Conservation (phyloP, 768 basidiomycete species). For the Mycena rebaudengoi region DNA sequence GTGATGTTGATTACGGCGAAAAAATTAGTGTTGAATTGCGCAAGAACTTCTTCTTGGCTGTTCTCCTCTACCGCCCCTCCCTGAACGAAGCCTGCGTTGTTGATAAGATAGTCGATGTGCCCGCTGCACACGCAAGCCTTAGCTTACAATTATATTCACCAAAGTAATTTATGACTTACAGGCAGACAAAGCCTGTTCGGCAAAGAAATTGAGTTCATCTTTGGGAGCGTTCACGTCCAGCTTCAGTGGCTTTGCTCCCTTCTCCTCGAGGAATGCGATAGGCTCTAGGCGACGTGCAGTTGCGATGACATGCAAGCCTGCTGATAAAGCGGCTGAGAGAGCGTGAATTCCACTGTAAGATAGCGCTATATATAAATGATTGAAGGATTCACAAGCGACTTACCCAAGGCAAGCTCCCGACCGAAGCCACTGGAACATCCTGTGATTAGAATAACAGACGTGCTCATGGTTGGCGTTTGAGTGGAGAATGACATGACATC, state of each 20-base stretch:
- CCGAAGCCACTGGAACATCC: conserved; percentile 21
- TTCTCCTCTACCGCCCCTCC: conserved; percentile 27
- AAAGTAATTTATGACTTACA: neutral
- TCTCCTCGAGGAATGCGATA: neutral
- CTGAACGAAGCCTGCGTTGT: conserved; percentile 33
- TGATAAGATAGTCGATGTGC: conserved; percentile 33
- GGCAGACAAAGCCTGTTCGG: neutral
- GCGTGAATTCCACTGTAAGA: neutral
- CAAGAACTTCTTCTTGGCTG: conserved; percentile 16
- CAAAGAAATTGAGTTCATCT: conserved; percentile 9
- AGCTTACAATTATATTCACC: too few species aligned
- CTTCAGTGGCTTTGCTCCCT: conserved; percentile 6
- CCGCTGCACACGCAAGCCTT: too few species aligned
- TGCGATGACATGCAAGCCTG: conserved; percentile 9
- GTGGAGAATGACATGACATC: neutral
- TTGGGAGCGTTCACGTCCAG: conserved; percentile 10
- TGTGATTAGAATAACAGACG: conserved; percentile 12
- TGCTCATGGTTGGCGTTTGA: neutral
- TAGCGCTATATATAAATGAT: neutral
- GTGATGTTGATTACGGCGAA: conserved; percentile 36
- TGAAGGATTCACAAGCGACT: neutral
- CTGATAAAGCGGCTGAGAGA: conserved; percentile 1
- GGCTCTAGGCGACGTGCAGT: conserved; percentile 18
- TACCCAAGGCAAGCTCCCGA: conserved; percentile 2
- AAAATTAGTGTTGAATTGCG: conserved; percentile 37